A percentile compares a stretch with the other conserved stretches of the same genome.
phyloP scores from a whole-genome alignment of 768 basidiomycete species.

The Psilocybe sp. region DNA sequence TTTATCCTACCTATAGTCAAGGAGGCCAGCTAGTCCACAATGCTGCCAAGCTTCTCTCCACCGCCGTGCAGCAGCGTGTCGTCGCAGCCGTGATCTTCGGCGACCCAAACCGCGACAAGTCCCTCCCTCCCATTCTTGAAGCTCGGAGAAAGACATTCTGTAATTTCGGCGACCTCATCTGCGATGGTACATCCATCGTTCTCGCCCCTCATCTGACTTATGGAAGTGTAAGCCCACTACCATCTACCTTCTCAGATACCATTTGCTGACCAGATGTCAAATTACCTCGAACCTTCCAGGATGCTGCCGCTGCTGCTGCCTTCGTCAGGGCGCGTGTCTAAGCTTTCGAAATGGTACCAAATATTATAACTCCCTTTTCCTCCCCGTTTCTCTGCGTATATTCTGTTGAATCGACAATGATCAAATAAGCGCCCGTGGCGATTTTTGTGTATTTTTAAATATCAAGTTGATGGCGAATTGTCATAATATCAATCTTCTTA shows the following conservation, averaged over 20 bases:
- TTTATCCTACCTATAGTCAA: no score
- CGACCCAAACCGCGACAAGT: constrained; percentile 29
- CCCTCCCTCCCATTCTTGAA: constrained; percentile 25
- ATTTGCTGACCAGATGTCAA: no score
- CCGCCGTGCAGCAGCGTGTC: constrained; percentile 23
- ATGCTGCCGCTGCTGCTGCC: no score
- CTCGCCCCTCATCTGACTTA: constrained; percentile 23
- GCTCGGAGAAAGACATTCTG: constrained; percentile 26
- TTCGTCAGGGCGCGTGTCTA: no score
- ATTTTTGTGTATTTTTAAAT: not conserved
- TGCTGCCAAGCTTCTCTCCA: constrained; percentile 31
- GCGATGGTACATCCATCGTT: constrained; percentile 21
- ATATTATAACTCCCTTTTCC: not conserved
- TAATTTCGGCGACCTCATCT: constrained; percentile 29
- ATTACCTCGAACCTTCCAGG: no score
- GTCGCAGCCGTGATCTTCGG: constrained; percentile 33
- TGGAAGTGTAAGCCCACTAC: constrained; percentile 10
- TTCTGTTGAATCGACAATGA: not conserved
- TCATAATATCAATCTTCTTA: not conserved
- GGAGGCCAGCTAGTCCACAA: constrained; percentile 36
- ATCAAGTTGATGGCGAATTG: not conserved
- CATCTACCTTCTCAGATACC: no score
- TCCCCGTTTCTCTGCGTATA: not conserved
- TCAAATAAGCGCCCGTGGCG: not conserved
- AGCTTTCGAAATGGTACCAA: no score